These are phyloP conservation scores for Vitis cinerea DNA, from an alignment of 164 flowering plant genomes.

Conservation along the genomic window DNA sequence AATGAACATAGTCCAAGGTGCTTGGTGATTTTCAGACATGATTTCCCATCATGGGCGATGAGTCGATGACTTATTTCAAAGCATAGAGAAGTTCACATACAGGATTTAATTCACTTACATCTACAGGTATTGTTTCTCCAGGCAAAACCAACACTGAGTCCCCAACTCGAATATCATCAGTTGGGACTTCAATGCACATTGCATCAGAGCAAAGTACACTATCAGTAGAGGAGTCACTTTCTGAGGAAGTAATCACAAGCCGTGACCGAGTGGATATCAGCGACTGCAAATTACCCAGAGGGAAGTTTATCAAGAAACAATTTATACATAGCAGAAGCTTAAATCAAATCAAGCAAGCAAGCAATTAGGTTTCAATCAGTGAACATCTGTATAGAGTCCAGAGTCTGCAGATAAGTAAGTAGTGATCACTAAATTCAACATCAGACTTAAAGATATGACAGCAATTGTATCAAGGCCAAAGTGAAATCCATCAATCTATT, in stretches of 20 bases:
- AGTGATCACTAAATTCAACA: neutral
- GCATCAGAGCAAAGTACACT: slow-evolving; percentile 71
- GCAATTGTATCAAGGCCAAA: too few species aligned
- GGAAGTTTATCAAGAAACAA: neutral
- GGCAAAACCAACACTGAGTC: slow-evolving; percentile 86
- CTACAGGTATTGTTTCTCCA: slow-evolving; percentile 91
- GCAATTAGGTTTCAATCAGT: neutral
- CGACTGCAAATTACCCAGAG: slow-evolving; percentile 59
- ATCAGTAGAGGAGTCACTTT: slow-evolving; percentile 42
- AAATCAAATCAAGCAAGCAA: neutral
- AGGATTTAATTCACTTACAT: slow-evolving; percentile 50
- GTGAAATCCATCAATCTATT: too few species aligned
- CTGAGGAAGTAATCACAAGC: slow-evolving; percentile 70
- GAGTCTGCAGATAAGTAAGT: neutral
- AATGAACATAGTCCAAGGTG: neutral
- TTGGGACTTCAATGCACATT: slow-evolving; percentile 75
- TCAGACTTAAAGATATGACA: neutral
- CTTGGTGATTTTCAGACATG: neutral
- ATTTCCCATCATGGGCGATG: neutral
- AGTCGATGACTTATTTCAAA: neutral
- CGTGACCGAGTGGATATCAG: slow-evolving; percentile 81
- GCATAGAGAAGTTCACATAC: neutral
- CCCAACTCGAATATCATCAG: slow-evolving; percentile 89
- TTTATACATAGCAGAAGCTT: neutral
- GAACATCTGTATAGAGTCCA: neutral